A percentile compares a stretch with the other conserved stretches of the same genome.
Evolutionary conservation across 768 basidiomycete species (phyloP).

Genomic region (Psilocybe azurescens): DNA sequence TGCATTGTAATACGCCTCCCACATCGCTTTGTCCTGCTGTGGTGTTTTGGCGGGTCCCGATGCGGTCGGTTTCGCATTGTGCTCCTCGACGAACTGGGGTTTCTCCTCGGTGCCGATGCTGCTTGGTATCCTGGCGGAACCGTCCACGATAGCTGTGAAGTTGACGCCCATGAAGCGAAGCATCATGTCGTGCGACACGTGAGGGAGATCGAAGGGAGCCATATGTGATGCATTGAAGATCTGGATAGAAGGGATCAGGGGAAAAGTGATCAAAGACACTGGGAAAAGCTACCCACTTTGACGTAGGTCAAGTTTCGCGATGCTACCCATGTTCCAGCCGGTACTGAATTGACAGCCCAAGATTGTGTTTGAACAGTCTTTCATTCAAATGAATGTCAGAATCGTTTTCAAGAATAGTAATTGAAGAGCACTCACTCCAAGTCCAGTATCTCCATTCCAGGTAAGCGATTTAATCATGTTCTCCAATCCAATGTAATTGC

Average conservation of each 20-base stretch:
- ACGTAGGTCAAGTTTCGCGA: conserved; percentile 92
- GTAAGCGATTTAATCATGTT: conserved; percentile 79
- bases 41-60: conserved; percentile 62
- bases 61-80: conserved; percentile 39
- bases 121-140: conserved; percentile 82
- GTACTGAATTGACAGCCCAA: conserved; percentile 75
- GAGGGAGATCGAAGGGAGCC: conserved; percentile 88
- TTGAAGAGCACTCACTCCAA: conserved; percentile 64
- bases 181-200: conserved; percentile 96
- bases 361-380: conserved; percentile 72
- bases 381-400: conserved; percentile 8
- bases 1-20: conserved; percentile 98
- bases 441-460: conserved; percentile 87
- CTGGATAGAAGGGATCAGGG: conserved; percentile 39
- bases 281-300: conserved; percentile 56
- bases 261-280: neutral
- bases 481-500: conserved; percentile 94
- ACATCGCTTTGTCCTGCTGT: conserved; percentile 83
- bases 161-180: conserved; percentile 96
- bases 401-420: neutral
- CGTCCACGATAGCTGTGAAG: conserved; percentile 79
- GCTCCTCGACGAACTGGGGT: conserved; percentile 59
- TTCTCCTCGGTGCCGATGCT: conserved; percentile 77
- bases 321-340: conserved; percentile 91
- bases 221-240: conserved; percentile 96